Percentiles rank a stretch among this genome's conserved stretches.
phyloP scores from a whole-genome alignment of 2,329 filamentous ascomycete species.

The Alternaria sp. region DNA sequence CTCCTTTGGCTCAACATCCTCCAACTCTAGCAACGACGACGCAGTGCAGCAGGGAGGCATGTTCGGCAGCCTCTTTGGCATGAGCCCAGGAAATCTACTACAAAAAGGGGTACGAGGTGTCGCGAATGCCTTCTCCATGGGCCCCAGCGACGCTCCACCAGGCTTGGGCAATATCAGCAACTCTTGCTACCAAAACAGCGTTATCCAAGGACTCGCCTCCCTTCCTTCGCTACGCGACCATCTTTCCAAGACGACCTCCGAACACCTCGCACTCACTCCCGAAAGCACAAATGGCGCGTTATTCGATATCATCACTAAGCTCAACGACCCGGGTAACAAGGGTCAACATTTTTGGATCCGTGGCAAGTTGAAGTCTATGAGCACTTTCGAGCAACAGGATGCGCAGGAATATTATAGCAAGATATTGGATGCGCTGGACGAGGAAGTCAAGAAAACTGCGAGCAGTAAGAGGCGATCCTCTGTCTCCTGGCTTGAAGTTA shows the following conservation, averaged over 20 bases:
- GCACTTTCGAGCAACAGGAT: conserved; percentile 94
- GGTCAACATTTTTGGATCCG: conserved; percentile 85
- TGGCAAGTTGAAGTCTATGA: conserved; percentile 84
- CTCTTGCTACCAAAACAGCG: conserved; percentile 97
- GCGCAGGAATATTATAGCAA: conserved; percentile 97
- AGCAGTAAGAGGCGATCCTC: conserved; percentile 55
- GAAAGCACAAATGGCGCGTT: conserved; percentile 64
- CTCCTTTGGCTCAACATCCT: conserved; percentile 17
- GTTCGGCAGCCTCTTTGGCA: conserved; percentile 48
- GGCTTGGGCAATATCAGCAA: conserved; percentile 93
- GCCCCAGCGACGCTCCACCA: conserved; percentile 50
- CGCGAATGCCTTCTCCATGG: conserved; percentile 49
- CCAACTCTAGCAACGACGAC: conserved; percentile 31
- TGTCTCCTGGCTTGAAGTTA: conserved; percentile 44
- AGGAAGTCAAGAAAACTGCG: conserved; percentile 66
- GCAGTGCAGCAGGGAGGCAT: conserved; percentile 37
- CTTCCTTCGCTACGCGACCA: conserved; percentile 74
- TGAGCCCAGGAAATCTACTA: conserved; percentile 51
- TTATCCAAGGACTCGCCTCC: conserved; percentile 81
- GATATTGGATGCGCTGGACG: conserved; percentile 83
- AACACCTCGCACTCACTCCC: conserved; percentile 49
- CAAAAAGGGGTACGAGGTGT: conserved; percentile 47
- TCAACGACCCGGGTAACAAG: conserved; percentile 75
- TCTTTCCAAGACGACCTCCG: conserved; percentile 55
- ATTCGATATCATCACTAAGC: conserved; percentile 70